Evolutionary conservation across 441 rosid genomes (phyloP).

Genomic region (Jatropha podagrica): DNA sequence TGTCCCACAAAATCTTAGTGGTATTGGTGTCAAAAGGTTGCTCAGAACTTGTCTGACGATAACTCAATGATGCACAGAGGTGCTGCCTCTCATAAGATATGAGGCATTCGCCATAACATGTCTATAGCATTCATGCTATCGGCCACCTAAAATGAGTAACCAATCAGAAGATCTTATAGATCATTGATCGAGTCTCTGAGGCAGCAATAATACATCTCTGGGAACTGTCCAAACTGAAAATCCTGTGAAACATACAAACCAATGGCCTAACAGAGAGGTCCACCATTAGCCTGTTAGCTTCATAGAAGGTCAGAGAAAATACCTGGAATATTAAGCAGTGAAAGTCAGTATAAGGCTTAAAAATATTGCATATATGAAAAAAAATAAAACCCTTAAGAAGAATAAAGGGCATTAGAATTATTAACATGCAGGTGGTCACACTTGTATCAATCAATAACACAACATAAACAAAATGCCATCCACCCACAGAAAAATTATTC

Average conservation of each 20-base stretch:
- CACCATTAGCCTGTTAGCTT: slow-evolving; percentile 91
- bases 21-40: slow-evolving; percentile 3
- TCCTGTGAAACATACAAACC: slow-evolving; percentile 97
- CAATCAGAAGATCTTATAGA: slow-evolving; percentile 26
- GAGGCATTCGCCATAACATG: background rate
- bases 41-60: slow-evolving; percentile 11
- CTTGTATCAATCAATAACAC: background rate
- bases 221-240: slow-evolving; percentile 44
- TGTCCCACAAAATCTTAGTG: background rate
- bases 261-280: slow-evolving; percentile 81
- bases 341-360: slow-evolving; percentile 51
- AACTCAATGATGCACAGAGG: slow-evolving; percentile 17
- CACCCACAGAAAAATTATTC: background rate
- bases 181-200: slow-evolving; percentile 35
- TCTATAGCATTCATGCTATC: slow-evolving; percentile 16
- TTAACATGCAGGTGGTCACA: background rate
- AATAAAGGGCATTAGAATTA: background rate
- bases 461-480: background rate
- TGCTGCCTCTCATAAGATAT: slow-evolving; percentile 8
- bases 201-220: slow-evolving; percentile 34
- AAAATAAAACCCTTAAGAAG: slow-evolving; percentile 9
- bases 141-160: slow-evolving; percentile 3
- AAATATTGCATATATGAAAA: slow-evolving; percentile 9
- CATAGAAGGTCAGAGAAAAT: slow-evolving; percentile 97
- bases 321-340: slow-evolving; percentile 87